phyloP scores from a whole-genome alignment of 1,284 basidiomycete genomes.

The Cystobasidiaceae sp. region DNA sequence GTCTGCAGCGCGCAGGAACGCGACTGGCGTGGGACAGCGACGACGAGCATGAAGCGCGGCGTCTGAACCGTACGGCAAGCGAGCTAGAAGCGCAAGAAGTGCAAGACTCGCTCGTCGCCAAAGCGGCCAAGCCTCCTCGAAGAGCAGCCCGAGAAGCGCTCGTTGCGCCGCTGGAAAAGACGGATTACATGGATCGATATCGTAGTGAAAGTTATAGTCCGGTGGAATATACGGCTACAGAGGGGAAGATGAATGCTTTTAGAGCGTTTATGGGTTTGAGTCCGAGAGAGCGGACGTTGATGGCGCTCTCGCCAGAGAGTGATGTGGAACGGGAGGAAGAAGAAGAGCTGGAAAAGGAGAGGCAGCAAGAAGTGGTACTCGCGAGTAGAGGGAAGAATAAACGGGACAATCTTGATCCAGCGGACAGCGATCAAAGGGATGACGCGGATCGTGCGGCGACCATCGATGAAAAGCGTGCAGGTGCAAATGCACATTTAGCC shows the following conservation, averaged over 20 bases:
- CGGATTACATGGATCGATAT: conserved; percentile 26
- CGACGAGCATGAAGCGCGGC: conserved; percentile 7
- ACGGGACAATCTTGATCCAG: too few species aligned
- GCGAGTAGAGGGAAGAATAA: not conserved
- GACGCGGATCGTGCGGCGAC: too few species aligned
- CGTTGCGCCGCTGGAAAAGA: conserved; percentile 1
- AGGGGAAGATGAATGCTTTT: not conserved
- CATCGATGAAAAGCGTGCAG: not conserved
- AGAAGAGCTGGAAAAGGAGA: not conserved
- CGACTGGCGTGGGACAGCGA: conserved; percentile 21
- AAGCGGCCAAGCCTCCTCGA: not conserved
- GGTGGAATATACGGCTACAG: not conserved
- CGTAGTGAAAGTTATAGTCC: conserved; percentile 17
- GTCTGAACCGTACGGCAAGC: conserved; percentile 15
- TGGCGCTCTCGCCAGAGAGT: not conserved
- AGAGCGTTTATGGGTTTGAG: conserved; percentile 10
- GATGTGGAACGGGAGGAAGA: not conserved
- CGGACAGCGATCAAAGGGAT: too few species aligned
- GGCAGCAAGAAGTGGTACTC: not conserved
- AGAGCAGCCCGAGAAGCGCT: conserved; percentile 12
- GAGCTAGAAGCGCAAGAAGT: not conserved
- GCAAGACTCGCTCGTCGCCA: not conserved
- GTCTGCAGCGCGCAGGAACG: not conserved
- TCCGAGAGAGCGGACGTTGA: not conserved
- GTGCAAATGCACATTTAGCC: not conserved